phyloP scores from a whole-genome alignment of 2,329 filamentous ascomycete species.

The Phoma sp. region DNA sequence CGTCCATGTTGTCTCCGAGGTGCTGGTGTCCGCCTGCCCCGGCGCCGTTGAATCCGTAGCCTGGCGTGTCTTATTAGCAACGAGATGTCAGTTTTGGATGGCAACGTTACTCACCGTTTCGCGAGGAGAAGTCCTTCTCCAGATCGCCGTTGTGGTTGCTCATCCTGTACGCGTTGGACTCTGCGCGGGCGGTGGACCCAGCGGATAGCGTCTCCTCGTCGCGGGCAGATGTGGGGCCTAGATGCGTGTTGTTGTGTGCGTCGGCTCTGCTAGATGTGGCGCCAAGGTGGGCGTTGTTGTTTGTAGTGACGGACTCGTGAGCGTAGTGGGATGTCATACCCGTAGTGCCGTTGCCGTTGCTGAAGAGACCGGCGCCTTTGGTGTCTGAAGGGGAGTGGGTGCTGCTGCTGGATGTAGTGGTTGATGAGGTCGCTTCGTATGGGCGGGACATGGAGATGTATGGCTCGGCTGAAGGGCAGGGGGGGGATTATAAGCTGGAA shows the following conservation, averaged over 20 bases:
- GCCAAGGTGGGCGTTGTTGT: constrained; percentile 23
- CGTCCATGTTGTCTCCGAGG: constrained; percentile 36
- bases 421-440: constrained; percentile 14
- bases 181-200: constrained; percentile 32
- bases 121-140: constrained; percentile 55
- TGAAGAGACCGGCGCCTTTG: constrained; percentile 15
- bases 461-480: constrained; percentile 9
- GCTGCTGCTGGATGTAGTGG: constrained; percentile 7
- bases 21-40: constrained; percentile 26
- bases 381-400: not conserved
- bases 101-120: constrained; percentile 27
- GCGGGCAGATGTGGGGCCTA: constrained; percentile 25
- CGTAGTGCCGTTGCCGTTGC: constrained; percentile 9
- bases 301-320: constrained; percentile 16
- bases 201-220: constrained; percentile 35
- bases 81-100: not conserved
- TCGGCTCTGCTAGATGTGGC: constrained; percentile 18
- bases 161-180: constrained; percentile 28
- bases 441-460: constrained; percentile 15
- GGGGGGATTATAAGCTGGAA: constrained; percentile 21
- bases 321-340: constrained; percentile 21
- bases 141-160: constrained; percentile 30
- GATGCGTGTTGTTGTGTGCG: constrained; percentile 27
- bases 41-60: constrained; percentile 22
- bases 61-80: constrained; percentile 1